phyloP scores from a whole-genome alignment of 306 rosid genomes.

The Morella rubra region DNA sequence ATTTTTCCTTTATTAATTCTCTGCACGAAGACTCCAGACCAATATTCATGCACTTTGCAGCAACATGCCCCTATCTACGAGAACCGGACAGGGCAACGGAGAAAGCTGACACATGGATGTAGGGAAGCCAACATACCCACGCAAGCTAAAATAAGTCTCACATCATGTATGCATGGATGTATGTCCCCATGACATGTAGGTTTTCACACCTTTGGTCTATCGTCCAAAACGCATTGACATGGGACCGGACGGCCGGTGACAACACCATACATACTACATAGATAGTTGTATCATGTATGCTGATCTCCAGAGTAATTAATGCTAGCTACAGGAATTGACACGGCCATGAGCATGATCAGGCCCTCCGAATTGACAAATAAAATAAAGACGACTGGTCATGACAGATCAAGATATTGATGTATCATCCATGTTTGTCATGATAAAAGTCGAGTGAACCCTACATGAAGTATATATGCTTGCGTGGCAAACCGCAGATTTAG shows the following conservation, averaged over 20 bases:
- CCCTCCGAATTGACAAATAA: not conserved
- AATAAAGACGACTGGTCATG: not conserved
- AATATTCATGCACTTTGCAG: no score
- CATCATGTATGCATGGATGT: conserved; percentile 15
- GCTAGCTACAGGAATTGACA: not conserved
- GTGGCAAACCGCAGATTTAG: not conserved
- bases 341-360: not conserved
- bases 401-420: conserved; percentile 13
- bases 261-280: not conserved
- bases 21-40: no score
- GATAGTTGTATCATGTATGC: not conserved
- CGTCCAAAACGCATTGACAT: no score
- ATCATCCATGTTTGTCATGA: conserved; percentile 6
- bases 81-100: no score
- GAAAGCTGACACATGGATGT: conserved; percentile 22
- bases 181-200: not conserved
- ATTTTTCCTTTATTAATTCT: no score
- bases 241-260: conserved; percentile 32
- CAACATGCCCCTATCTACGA: no score
- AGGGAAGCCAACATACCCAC: conserved; percentile 34
- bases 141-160: conserved; percentile 27
- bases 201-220: not conserved
- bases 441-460: not conserved
- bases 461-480: not conserved
- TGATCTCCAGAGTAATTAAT: not conserved